Evolutionary conservation across 768 basidiomycete genomes (phyloP), one percentile per base, ranked within the genome.

Genomic region (Symmetrospora coprosmae): DNA sequence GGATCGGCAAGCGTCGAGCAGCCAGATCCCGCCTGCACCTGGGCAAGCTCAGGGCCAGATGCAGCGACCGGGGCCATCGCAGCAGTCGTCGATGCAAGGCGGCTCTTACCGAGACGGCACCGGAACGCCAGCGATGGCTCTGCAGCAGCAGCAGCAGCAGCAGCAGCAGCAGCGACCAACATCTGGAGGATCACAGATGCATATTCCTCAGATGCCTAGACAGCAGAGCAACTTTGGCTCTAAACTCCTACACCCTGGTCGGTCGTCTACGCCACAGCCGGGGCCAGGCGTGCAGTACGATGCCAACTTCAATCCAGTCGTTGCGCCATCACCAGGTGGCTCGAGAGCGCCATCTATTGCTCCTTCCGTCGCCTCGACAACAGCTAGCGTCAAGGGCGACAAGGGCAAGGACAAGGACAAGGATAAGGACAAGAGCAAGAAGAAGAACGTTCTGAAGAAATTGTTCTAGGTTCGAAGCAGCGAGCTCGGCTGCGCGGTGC

Each of bases 371-470:
- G 43, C 40, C 28, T 58, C 55, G 9, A 33, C 55, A 27, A 28
- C 40, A 14, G n/a, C n/a, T n/a, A n/a, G n/a, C n/a, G n/a, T n/a
- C n/a, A n/a, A n/a, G n/a, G n/a, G n/a, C n/a, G n/a, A n/a, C n/a
- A n/a, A n/a, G n/a, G n/a, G n/a, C n/a, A n/a, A 17, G 14, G 35
- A 25, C n/a, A 11, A 53, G 6, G 55, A 37, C 19, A 33, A 14
- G 25, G 28, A 30, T 17, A 43, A 31, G 30, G 43, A 58, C 28
- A 43, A 58, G 30, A 58, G 46, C 28, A 58, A 58, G 27, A 58
- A 58, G 55, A 58, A 58, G 43, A 58, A 58, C 37, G 11, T 58
- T 13, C 33, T 58, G 21, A 58, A 58, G 55, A 58, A 58, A 43
- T 30, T 38, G 6, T 58, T 58, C 41, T 50, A 27, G 23, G n/a